Evolutionary conservation across 2,329 filamentous ascomycete species (phyloP), one percentile per base, ranked within the genome.

Genomic region (Paraphoma sp.): DNA sequence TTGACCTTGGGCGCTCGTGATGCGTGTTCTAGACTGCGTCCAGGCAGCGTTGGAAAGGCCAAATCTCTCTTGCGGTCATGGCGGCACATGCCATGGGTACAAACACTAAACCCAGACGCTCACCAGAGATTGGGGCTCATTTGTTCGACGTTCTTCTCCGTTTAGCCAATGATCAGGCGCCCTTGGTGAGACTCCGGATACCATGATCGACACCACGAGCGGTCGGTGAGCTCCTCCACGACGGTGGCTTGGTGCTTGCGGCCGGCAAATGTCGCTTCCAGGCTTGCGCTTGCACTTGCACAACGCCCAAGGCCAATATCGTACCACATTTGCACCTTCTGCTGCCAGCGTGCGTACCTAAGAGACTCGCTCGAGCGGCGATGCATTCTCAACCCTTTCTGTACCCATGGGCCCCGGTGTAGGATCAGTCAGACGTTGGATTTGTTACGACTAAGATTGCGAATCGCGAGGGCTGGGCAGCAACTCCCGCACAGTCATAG

Each of bases 1-100:
- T 46, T 43, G 43, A 41, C 54, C 44, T 52, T 65, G 36, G 51
- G 14, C n/a, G 43, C 47, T 54, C 45, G 49, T 63, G 57, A 51
- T 62, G 59, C 60, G 56, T 62, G 71, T 72, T 75, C 73, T 74
- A 75, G 73, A 74, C 69, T 71, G 58, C 46, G 55, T 55, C 60
- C 64, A 65, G 47, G 51, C 57, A 23, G 63, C 53, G 54, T 64
- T 63, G 62, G 67, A 73, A 62, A 53, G 57, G 51, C 61, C 58
- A 60, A 67, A 59, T 65, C 62, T 65, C 62, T 65, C 62, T 64
- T 63, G 60, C 63, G 65, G 67, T 51, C 62, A 64, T 53, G 53
- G 61, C 67, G 63, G 64, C 63, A 63, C 51, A 57, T 63, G 54
- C 62, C 62, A 62, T 66, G 57, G 60, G 57, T 62, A 63, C 64